These are phyloP conservation scores for Suaeda aralocaspica DNA, from an alignment of 148 eudicot genomes.

Conservation along the genomic window DNA sequence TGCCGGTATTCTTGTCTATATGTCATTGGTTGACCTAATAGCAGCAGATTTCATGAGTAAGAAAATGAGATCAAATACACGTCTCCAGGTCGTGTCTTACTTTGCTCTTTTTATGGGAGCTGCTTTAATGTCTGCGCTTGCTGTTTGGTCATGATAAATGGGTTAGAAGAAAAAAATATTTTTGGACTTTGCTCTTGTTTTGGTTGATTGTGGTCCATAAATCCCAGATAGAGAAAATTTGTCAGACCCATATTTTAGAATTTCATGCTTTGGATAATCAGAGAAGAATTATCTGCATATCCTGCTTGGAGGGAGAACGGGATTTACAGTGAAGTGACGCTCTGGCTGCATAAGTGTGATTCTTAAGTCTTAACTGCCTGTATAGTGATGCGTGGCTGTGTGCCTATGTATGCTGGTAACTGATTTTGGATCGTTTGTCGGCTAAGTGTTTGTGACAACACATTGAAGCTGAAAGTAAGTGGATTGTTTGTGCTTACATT, in stretches of 20 bases:
- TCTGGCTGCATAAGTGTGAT: not conserved
- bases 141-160: slow-evolving; percentile 65
- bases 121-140: slow-evolving; percentile 70
- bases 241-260: not conserved
- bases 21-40: slow-evolving; percentile 93
- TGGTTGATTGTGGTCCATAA: not conserved
- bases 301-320: not conserved
- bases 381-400: slow-evolving; percentile 12
- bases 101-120: slow-evolving; percentile 79
- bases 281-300: not conserved
- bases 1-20: slow-evolving; percentile 87
- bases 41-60: slow-evolving; percentile 97
- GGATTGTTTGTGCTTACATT: no score
- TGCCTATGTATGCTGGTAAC: slow-evolving; percentile 9
- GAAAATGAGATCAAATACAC: slow-evolving; percentile 79
- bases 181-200: not conserved
- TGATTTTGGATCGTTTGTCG: not conserved
- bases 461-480: not conserved
- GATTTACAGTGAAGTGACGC: not conserved
- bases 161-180: not conserved
- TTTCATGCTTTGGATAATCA: not conserved
- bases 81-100: slow-evolving; percentile 79
- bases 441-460: not conserved
- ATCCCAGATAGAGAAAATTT: slow-evolving; percentile 6
- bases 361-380: slow-evolving; percentile 7